phyloP scores from a whole-genome alignment of 2,329 filamentous ascomycete genomes.

The Penicillium rolfsii region DNA sequence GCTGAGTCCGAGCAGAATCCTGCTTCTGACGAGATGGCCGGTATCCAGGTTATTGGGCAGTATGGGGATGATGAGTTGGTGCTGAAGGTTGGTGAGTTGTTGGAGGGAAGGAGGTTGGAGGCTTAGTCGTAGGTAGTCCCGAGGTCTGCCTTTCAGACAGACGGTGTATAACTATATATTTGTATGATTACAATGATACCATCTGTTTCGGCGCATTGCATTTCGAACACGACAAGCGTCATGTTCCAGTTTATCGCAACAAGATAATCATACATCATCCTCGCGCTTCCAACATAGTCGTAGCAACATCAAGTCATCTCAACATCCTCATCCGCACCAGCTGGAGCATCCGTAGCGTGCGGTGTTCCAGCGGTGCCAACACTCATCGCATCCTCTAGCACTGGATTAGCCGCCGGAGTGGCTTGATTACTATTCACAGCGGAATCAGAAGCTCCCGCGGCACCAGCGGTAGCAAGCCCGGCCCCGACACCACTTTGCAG shows the following conservation, averaged over 20 bases:
- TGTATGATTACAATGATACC: constrained; percentile 21
- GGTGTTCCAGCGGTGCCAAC: constrained; percentile 31
- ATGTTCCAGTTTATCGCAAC: neutral
- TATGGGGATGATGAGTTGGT: constrained; percentile 52
- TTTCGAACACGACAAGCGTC: neutral
- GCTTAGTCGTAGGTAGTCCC: neutral
- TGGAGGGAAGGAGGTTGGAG: constrained; percentile 35
- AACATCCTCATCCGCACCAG: constrained; percentile 33
- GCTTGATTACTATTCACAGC: constrained; percentile 29
- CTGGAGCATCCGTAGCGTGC: constrained; percentile 21
- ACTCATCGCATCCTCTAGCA: constrained; percentile 31
- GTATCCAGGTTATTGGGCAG: constrained; percentile 53
- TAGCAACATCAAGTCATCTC: constrained; percentile 34
- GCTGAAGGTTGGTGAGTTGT: constrained; percentile 41
- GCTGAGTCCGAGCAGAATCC: constrained; percentile 16
- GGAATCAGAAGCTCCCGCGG: constrained; percentile 23
- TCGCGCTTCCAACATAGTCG: neutral
- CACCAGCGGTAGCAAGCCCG: constrained; percentile 28
- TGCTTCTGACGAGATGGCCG: constrained; percentile 33
- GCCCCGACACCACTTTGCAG: constrained; percentile 38
- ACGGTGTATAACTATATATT: neutral
- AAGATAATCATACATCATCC: neutral
- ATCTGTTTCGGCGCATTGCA: constrained; percentile 11
- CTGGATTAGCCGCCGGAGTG: constrained; percentile 22
- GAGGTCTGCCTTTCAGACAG: neutral